Evolutionary conservation across 2,329 filamentous ascomycete species (phyloP), one percentile per base, ranked within the genome.

Genomic region (Alternaria brassicicola): DNA sequence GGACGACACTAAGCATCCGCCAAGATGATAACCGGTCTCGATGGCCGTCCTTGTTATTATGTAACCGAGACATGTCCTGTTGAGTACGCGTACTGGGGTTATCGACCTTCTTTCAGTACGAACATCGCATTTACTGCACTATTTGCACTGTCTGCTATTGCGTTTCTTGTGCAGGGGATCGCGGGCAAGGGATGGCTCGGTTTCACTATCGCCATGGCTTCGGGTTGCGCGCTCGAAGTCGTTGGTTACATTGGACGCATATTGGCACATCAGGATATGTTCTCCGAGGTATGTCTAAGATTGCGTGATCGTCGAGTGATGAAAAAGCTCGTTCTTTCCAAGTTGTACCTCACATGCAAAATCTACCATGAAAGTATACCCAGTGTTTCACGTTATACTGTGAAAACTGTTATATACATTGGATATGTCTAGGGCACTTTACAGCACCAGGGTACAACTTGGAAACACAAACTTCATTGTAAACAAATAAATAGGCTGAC

Each of bases 171-270:
- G 19, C 77, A 82, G 53, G 76, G 78, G 6, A 61, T 76, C 12
- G 52, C 75, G 9, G 76, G 66, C n/a, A 73, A 69, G 62, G 73
- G 72, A 53, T 80, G 78, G 58, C 71, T 78, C 30, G 75, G 76
- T 19, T 84, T 80, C 66, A 77, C 76, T 15, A 74, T 78, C 36
- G 78, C 78, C 59, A 85, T 90, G 81, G 65, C 85, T 6, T 67
- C 81, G 17, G 88, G 88, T 43, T 86, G 83, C 62, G 38, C 83
- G 6, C 78, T 81, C 46, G 87, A 89, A 66, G 80, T 89, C 10
- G 68, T 89, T 31, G 88, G 88, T 17, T 91, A 91, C 62, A 74
- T 78, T 1, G 88, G 86, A 2, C 81, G 88, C 10, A 78, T 89
- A 50, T 70, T 86, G 66, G 77, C 88, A 57, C 81, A 83, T 62